Percentiles rank a stretch among this genome's conserved stretches.
Conservation (phyloP, 257 asterid species). For the Orobanche coerulescens region DNA sequence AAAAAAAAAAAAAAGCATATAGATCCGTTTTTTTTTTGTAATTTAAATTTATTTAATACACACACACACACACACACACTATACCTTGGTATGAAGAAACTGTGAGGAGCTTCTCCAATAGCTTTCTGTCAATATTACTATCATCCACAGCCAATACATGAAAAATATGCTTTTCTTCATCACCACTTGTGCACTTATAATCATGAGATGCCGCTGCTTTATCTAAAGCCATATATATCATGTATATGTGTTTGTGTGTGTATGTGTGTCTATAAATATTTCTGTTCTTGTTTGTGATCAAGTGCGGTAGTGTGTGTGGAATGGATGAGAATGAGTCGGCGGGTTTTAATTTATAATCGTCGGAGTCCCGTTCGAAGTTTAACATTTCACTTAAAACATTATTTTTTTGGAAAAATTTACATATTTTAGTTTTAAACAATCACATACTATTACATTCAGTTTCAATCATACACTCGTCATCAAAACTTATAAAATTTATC, state of each 20-base stretch:
- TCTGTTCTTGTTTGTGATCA: background rate
- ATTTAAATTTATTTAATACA: background rate
- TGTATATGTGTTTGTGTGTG: background rate
- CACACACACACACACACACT: too few relatives aligned
- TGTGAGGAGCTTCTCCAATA: conserved; percentile 48
- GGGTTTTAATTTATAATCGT: conserved; percentile 26
- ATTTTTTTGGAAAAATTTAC: too few relatives aligned
- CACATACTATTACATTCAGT: too few relatives aligned
- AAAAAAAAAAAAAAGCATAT: background rate
- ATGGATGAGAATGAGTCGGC: background rate
- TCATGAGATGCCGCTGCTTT: background rate
- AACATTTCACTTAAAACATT: too few relatives aligned
- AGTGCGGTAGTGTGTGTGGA: background rate
- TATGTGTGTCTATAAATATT: background rate
- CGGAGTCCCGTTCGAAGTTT: too few relatives aligned
- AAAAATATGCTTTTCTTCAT: conserved; percentile 26
- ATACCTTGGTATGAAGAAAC: conserved; percentile 52
- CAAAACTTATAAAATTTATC: too few relatives aligned
- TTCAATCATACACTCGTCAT: too few relatives aligned
- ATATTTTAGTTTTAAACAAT: too few relatives aligned
- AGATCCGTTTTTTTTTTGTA: background rate
- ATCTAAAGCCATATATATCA: conserved; percentile 25
- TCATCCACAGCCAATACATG: conserved; percentile 66
- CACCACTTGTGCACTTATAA: background rate
- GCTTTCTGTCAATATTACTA: conserved; percentile 41